Conservation (phyloP, 352 stramenopile genomes). For the Phytophthora crassamura region DNA sequence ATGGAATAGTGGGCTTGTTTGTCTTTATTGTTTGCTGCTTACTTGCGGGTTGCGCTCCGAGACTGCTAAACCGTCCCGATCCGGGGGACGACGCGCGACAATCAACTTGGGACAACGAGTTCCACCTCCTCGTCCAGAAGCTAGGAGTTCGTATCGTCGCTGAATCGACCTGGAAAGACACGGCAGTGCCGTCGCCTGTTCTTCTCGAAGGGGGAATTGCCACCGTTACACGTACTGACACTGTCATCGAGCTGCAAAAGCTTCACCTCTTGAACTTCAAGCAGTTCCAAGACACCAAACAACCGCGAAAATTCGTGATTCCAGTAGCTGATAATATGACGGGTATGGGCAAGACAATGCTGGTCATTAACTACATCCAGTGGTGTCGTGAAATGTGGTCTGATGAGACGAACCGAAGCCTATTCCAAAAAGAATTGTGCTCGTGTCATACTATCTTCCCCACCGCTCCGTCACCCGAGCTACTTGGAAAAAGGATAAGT, state of each 20-base stretch:
- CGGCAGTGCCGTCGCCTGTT: background rate
- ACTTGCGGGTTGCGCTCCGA: too few relatives aligned
- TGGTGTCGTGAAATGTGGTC: constrained; percentile 1
- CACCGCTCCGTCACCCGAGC: background rate
- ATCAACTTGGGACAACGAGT: too few relatives aligned
- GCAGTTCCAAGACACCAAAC: background rate
- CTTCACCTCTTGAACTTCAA: too few relatives aligned
- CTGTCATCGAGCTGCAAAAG: background rate
- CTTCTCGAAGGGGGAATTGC: background rate
- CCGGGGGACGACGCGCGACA: too few relatives aligned
- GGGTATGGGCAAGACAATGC: background rate
- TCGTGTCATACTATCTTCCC: background rate
- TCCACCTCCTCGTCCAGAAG: background rate
- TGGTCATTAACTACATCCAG: background rate
- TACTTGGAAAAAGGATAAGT: too few relatives aligned
- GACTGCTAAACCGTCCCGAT: too few relatives aligned
- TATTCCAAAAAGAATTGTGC: background rate
- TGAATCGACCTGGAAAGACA: background rate
- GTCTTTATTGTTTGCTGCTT: too few relatives aligned
- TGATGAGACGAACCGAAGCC: background rate
- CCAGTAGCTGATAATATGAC: background rate
- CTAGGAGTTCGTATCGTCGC: background rate
- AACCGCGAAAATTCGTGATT: background rate
- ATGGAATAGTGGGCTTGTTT: too few relatives aligned
- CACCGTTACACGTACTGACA: background rate